Evolutionary conservation across 257 asterid genomes (phyloP), one percentile per base, ranked within the genome.

Genomic region (Solanum gracilifrons): DNA sequence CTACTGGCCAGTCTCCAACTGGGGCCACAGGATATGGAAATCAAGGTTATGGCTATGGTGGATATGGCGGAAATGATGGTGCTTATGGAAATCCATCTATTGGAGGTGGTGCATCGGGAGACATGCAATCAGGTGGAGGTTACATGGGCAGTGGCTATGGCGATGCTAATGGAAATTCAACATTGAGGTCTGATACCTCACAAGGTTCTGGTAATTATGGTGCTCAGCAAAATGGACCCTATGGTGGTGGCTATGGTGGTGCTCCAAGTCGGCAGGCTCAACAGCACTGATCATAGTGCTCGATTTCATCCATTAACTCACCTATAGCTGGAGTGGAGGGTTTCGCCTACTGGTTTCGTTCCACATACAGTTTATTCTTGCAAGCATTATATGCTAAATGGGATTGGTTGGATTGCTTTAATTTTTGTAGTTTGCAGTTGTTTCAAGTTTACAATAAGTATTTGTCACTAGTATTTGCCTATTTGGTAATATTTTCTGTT

Each of bases 1-100:
- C 51, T 74, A 2, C 29, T 21, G 96, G 97, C 85, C 99, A 94
- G 84, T 92, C 98, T 60, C 98, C 95, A 29, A 88, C 90, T 86
- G 98, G 95, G 7, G 89, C 93, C 60, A 90, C 94, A 27, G 98
- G 93, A 36, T 95, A 93, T 86, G 98, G 98, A 41, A 94, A 87
- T 87, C 99, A 94, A 87, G 94, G 93, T 58, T 96, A 96, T 92
- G 99, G 95, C 39, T 96, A 94, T 88, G 94, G 97, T 84, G 98
- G 96, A 33, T 93, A 94, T 68, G 92, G 95, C 82, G 92, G 92
- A 55, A 89, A 48, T 89, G 99, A 93, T 84, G 96, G 96, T 55
- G 87, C 86, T 72, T 95, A 95, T 87, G 98, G 97, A 33, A 92
- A 89, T 87, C 93, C 92, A 31, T 18, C 90, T 31, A 80, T 75